Conservation (phyloP, 225 moss, liverwort and hornwort species). For the Physcomitrellopsis africana region DNA sequence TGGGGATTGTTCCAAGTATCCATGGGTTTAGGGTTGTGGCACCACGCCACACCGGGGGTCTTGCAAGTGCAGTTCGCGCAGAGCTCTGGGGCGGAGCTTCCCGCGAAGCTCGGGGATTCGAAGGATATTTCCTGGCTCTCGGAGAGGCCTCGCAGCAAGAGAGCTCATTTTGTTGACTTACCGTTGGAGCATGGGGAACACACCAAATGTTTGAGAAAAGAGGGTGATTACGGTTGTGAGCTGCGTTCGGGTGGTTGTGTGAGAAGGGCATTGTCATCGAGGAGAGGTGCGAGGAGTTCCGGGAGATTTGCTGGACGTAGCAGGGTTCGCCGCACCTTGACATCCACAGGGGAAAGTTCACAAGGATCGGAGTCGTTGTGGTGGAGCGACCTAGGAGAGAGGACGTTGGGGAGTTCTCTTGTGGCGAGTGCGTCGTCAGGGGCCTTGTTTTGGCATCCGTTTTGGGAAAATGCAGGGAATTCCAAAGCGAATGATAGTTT, state of each 20-base stretch:
- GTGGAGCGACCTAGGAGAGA: background rate
- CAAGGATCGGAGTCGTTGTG: constrained; percentile 20
- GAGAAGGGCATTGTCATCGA: background rate
- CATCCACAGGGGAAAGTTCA: background rate
- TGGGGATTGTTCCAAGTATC: background rate
- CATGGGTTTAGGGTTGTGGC: constrained; percentile 40
- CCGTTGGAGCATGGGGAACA: background rate
- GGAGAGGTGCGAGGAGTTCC: constrained; percentile 9
- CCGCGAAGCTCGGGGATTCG: constrained; percentile 19
- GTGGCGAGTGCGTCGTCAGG: constrained; percentile 16
- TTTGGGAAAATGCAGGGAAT: constrained; percentile 27
- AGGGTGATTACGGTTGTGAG: background rate
- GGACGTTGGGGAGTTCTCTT: background rate
- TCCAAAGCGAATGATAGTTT: background rate
- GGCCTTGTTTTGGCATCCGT: constrained; percentile 31
- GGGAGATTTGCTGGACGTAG: background rate
- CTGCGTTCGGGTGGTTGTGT: background rate
- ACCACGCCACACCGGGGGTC: background rate
- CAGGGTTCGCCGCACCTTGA: constrained; percentile 17
- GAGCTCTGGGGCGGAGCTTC: background rate
- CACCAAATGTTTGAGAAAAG: background rate
- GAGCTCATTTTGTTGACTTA: background rate
- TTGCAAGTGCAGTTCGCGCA: constrained; percentile 14
- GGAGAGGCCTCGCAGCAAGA: constrained; percentile 20
- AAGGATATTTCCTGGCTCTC: constrained; percentile 21